Evolutionary conservation across 176 grass and related monocot species (phyloP).

Genomic region (Carex cristatella): DNA sequence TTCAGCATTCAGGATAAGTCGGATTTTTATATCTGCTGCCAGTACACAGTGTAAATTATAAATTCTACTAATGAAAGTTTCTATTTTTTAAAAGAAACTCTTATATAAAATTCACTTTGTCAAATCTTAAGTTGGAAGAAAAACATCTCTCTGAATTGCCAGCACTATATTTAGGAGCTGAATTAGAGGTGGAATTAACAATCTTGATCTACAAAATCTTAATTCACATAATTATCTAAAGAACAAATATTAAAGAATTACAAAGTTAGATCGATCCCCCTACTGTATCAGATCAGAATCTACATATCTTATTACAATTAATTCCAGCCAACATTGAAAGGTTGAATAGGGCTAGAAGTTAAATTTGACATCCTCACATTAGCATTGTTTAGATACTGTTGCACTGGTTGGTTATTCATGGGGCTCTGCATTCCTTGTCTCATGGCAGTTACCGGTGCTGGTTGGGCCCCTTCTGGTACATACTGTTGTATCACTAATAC

Average conservation of each 20-base stretch:
- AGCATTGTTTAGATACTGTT: slow-evolving; percentile 46
- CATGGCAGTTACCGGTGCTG: neutral
- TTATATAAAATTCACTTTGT: neutral
- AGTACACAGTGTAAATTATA: neutral
- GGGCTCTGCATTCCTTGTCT: neutral
- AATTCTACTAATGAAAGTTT: too few relatives aligned
- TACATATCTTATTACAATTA: slow-evolving; percentile 14
- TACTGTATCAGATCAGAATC: neutral
- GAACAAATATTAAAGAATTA: neutral
- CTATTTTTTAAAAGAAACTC: neutral
- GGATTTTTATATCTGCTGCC: neutral
- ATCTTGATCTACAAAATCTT: slow-evolving; percentile 11
- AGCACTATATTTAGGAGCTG: neutral
- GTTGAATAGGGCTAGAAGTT: slow-evolving; percentile 6
- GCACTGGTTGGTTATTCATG: slow-evolving; percentile 22
- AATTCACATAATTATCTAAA: slow-evolving; percentile 20
- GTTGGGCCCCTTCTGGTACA: slow-evolving; percentile 25
- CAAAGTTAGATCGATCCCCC: neutral
- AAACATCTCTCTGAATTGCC: neutral
- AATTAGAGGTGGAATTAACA: neutral
- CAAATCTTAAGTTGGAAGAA: neutral
- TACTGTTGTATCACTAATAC: slow-evolving; percentile 80
- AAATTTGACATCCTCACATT: slow-evolving; percentile 31
- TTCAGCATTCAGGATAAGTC: neutral
- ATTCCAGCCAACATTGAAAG: slow-evolving; percentile 39